Conservation (phyloP, 2,329 filamentous ascomycete genomes). For the Pseudopithomyces maydicus region DNA sequence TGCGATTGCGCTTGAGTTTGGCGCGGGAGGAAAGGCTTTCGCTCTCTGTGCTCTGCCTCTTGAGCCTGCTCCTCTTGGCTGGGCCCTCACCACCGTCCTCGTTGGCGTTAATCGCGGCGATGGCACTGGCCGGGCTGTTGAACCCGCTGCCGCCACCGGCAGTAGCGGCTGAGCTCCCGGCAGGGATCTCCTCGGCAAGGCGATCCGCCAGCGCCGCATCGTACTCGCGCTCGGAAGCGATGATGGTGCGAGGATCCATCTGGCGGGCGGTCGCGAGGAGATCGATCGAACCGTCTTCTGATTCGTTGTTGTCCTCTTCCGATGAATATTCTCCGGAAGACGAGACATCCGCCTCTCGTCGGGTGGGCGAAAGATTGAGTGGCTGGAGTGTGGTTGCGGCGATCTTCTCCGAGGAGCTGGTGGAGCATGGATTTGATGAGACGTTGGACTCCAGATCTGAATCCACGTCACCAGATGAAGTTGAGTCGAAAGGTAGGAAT, state of each 20-base stretch:
- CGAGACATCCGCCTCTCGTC: conserved; percentile 31
- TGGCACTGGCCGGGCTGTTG: conserved; percentile 41
- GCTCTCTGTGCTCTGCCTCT: conserved; percentile 16
- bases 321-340: conserved; percentile 11
- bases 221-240: conserved; percentile 52
- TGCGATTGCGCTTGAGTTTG: conserved; percentile 22
- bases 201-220: conserved; percentile 54
- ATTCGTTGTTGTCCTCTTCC: conserved; percentile 13
- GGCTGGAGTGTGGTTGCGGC: conserved; percentile 34
- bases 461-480: conserved; percentile 39
- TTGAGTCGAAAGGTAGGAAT: conserved; percentile 47
- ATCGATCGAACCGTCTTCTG: conserved; percentile 48
- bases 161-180: conserved; percentile 55
- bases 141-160: conserved; percentile 56
- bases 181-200: conserved; percentile 54
- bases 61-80: neutral
- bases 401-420: conserved; percentile 21
- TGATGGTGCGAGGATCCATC: conserved; percentile 49
- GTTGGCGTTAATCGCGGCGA: neutral
- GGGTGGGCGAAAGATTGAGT: conserved; percentile 28
- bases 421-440: conserved; percentile 34
- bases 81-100: conserved; percentile 3
- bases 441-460: conserved; percentile 45
- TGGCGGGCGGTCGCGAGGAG: conserved; percentile 52
- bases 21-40: conserved; percentile 17